Base-by-base conservation (phyloP, 1,284 basidiomycete genomes). In the Stygiomarasmius scandens region DNA sequence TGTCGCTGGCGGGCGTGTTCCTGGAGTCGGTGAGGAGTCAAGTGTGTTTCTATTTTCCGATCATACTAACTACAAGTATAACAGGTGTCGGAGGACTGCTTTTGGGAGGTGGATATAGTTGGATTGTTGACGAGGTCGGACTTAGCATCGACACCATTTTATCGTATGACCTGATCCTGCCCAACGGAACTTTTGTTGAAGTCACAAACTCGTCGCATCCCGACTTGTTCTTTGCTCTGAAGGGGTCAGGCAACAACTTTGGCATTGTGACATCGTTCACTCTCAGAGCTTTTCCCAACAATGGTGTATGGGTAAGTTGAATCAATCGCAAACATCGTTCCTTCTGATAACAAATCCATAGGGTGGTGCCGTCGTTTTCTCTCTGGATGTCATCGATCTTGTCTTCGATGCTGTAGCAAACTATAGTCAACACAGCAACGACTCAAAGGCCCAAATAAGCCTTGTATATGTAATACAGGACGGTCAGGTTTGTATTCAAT, bases 1-100 rank as follows among this genome's bases (percentile, higher is more conserved):
- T 46, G 82, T 86, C 8, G 74, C 83, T 1, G 84, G 84, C 8
- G 83, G 81, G 20, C 70, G 83, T 2, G 77, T 79, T 0, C 58
- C 74, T 1, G 81, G 84, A 16, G 77, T 85, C 8, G 83, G 85
- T n/a, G 79, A 85, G 2, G 80, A 32, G 78, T 11, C 82, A 83
- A 1, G 79, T 41, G 38, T n/a, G 38, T 82, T 49, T 19, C 22
- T 25, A 45, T 10, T 12, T 19, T 36, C 16, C 49, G 20, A 11
- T 25, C 27, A 14, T 2, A 20, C 22, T 41, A 14, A 14, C n/a
- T 41, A 25, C 19, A 4, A 22, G 8, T 3, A 44, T 22, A 24
- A 24, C 41, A 74, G 76, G 77, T 8, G 38, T 82, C 2, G 73
- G 72, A 4, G 73, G 73, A 10, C 70, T 69, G 34, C 64, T 68